Evolutionary conservation across 2,329 filamentous ascomycete genomes (phyloP).

Genomic region (Orbilia oligospora): DNA sequence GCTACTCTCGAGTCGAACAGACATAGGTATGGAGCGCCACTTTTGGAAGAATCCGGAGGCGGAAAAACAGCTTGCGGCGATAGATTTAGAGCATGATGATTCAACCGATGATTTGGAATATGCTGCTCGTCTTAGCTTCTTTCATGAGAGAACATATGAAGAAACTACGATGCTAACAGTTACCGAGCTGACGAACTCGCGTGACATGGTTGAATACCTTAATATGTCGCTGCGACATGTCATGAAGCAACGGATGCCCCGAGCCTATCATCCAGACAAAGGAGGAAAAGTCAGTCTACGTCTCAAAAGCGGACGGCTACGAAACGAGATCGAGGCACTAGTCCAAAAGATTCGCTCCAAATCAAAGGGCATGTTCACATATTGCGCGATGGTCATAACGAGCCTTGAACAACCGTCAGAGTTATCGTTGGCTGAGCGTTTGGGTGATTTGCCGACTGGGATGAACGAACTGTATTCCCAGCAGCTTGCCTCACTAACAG

Average conservation of each 20-base stretch:
- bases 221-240: conserved; percentile 2
- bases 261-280: background rate
- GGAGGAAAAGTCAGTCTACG: background rate
- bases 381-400: background rate
- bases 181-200: conserved; percentile 33
- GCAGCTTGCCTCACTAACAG: conserved; percentile 36
- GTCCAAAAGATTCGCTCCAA: background rate
- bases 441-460: conserved; percentile 7
- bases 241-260: background rate
- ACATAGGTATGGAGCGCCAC: conserved; percentile 1
- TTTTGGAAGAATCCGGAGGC: conserved; percentile 9
- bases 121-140: background rate
- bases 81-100: background rate
- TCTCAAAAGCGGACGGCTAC: conserved; percentile 1
- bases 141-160: background rate
- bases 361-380: background rate
- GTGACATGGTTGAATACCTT: conserved; percentile 41
- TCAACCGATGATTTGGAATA: background rate
- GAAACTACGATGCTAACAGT: conserved; percentile 33
- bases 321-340: background rate
- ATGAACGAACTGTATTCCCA: conserved; percentile 41
- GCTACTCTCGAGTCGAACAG: conserved; percentile 25
- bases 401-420: conserved; percentile 16
- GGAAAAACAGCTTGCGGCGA: background rate
- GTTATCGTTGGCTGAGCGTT: conserved; percentile 27